Percentiles rank a stretch among this genome's conserved stretches.
Conservation (phyloP, 352 stramenopile species). For the Phytophthora colocasiae region DNA sequence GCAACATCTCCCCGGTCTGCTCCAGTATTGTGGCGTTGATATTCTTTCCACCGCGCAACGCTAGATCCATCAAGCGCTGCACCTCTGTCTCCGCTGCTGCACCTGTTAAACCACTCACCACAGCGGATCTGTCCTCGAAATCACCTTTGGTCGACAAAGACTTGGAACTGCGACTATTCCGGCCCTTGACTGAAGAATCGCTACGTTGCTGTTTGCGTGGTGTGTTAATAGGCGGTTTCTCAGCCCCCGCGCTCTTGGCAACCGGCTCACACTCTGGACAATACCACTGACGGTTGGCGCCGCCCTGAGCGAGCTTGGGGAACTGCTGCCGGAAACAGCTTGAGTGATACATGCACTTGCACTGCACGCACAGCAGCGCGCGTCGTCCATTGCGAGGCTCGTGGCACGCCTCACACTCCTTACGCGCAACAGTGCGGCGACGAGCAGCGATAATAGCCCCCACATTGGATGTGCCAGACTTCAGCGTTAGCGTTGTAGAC, state of each 20-base stretch:
- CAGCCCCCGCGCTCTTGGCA: slow-evolving; percentile 31
- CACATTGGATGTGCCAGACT: slow-evolving; percentile 67
- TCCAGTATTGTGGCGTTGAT: slow-evolving; percentile 83
- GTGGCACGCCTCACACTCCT: slow-evolving; percentile 80
- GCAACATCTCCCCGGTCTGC: slow-evolving; percentile 78
- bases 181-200: slow-evolving; percentile 39
- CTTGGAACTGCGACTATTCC: slow-evolving; percentile 31
- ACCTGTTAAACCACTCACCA: slow-evolving; percentile 18
- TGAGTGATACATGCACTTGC: slow-evolving; percentile 87
- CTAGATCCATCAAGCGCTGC: slow-evolving; percentile 76
- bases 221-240: slow-evolving; percentile 44
- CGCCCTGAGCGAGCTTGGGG: slow-evolving; percentile 63
- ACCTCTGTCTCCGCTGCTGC: slow-evolving; percentile 50
- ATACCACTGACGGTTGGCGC: slow-evolving; percentile 74
- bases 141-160: slow-evolving; percentile 20
- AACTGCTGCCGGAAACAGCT: slow-evolving; percentile 88
- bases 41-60: slow-evolving; percentile 69
- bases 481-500: slow-evolving; percentile 41
- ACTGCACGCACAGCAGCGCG: slow-evolving; percentile 79
- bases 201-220: slow-evolving; percentile 46
- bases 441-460: slow-evolving; percentile 72
- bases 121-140: slow-evolving; percentile 25
- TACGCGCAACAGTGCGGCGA: slow-evolving; percentile 67
- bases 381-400: slow-evolving; percentile 78
- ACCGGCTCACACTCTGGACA: slow-evolving; percentile 80